Conservation (phyloP, 306 rosid genomes). For the Oxytropis ochrocephala region DNA sequence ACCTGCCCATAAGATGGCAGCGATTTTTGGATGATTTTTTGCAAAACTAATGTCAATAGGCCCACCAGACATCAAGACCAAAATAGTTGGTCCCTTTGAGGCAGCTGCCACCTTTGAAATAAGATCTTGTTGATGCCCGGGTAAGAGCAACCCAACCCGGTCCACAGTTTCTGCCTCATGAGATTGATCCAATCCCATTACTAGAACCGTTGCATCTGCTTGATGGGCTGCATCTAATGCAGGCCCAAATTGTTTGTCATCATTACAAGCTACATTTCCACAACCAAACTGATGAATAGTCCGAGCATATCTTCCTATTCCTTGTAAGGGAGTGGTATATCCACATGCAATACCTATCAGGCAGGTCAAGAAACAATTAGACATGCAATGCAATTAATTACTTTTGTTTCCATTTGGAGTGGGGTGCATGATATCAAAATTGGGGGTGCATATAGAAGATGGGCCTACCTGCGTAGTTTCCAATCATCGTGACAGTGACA, state of each 20-base stretch:
- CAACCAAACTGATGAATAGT: slow-evolving; percentile 58
- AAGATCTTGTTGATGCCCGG: slow-evolving; percentile 78
- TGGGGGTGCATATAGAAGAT: background rate
- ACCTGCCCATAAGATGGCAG: slow-evolving; percentile 72
- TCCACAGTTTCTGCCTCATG: slow-evolving; percentile 75
- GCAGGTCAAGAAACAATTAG: background rate
- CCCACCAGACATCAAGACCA: slow-evolving; percentile 88
- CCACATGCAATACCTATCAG: slow-evolving; percentile 68
- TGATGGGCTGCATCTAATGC: slow-evolving; percentile 54
- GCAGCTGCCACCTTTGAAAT: slow-evolving; percentile 62
- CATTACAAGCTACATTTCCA: slow-evolving; percentile 43
- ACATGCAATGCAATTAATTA: too few relatives aligned
- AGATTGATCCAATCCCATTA: slow-evolving; percentile 88
- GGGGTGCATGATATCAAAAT: too few relatives aligned
- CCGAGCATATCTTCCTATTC: slow-evolving; percentile 48
- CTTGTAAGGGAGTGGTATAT: slow-evolving; percentile 68
- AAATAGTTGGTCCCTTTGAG: slow-evolving; percentile 62
- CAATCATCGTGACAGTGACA: slow-evolving; percentile 66
- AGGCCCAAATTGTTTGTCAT: slow-evolving; percentile 36
- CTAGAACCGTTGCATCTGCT: slow-evolving; percentile 61
- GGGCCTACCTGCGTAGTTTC: slow-evolving; percentile 74
- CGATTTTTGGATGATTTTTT: slow-evolving; percentile 40
- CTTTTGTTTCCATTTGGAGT: too few relatives aligned
- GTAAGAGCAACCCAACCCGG: slow-evolving; percentile 50
- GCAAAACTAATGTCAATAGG: slow-evolving; percentile 73